Base-by-base conservation (phyloP, 176 grass and related monocot genomes). In the Carex cristatella region DNA sequence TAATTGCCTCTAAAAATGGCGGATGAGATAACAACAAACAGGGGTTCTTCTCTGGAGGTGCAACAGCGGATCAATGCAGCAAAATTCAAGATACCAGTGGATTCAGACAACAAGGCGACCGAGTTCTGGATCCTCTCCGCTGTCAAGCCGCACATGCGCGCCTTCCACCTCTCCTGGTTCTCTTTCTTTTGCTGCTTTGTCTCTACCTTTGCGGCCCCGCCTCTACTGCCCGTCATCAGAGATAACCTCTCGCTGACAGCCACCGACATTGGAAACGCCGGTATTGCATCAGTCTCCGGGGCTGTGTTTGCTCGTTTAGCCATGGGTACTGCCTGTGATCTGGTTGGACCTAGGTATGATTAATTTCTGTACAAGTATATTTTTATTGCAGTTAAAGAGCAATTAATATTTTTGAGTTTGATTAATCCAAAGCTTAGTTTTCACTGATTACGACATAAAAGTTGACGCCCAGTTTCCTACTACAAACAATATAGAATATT, bases 101-200 rank as follows among this genome's bases (percentile, higher is more conserved):
- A 97, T 84, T 90, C 94, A 0, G 94, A 97, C 84, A 83, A 89
- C 85, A 87, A 97, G 90, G 94, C 92, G 6, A 97, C 90, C 2
- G 87, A 94, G 86, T 97, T 97, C 94, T 92, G 94, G 90, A 77
- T 97, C 78, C 90, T 92, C 85, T 97, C 94, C 23, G 84, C 91
- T 68, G 87, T 64, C 60, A 7, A 57, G 55, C 94, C 94, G 31
- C 94, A 97, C 88, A 97, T 97, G 94, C 84, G 86, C 33, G 80
- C 92, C 23, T 97, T 97, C 90, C 94, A 97, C 76, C 79, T 94
- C 5, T 91, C 94, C 0, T 97, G 94, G 94, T 97, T 97, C 94
- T 97, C 94, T 90, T 97, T 97, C 90, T 97, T 97, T 87, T 92
- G 89, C 89, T 97, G 94, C 90, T 97, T 97, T 78, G 87, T 92